Base-by-base conservation (phyloP, 257 asterid genomes). In the Linaria vulgaris region DNA sequence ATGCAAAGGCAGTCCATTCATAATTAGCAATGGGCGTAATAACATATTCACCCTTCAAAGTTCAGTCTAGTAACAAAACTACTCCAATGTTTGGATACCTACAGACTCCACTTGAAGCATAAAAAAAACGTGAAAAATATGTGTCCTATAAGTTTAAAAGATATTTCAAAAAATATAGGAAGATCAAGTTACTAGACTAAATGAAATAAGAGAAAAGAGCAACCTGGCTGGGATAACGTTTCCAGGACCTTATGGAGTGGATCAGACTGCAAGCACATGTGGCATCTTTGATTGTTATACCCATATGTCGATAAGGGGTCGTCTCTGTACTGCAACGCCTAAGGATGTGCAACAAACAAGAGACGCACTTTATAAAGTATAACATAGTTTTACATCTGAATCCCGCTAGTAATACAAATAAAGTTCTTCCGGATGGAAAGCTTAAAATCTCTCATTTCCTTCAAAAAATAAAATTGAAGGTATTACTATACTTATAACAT, bases 281-380 rank as follows among this genome's bases (percentile, higher is more conserved):
- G 90, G 70, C 96, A 91, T 78, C 91, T 85, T 75, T 88, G 92
- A 77, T 69, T 82, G 80, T 61, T 75, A 71, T 56, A 25, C 15
- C 84, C 88, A 37, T 72, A 64, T 0, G 78, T 66, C 34, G 95
- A 75, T 69, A 80, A 76, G 22, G 95, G 94, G 46, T 91, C 96
- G 49, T 88, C 96, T 55, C 95, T 77, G 69, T 77, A 90, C 72
- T 85, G 98, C 85, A 91, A 71, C 34, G 92, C 98, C 98, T 91
- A 53, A 45, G 51, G 45, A 44, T 27, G 34, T 47, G 2, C 45
- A 50, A 22, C 31, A 67, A 25, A 56, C 20, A 25, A 57, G 65
- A 54, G 12, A 43, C n/a, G n/a, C n/a, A 45, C 31, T 14, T 11
- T 59, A 5, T n/a, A 38, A 27, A 37, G 8, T 54, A 20, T 21